A percentile compares a stretch with the other conserved stretches of the same genome.
Evolutionary conservation across 306 rosid species (phyloP).

Genomic region (Hippophae gyantsensis): DNA sequence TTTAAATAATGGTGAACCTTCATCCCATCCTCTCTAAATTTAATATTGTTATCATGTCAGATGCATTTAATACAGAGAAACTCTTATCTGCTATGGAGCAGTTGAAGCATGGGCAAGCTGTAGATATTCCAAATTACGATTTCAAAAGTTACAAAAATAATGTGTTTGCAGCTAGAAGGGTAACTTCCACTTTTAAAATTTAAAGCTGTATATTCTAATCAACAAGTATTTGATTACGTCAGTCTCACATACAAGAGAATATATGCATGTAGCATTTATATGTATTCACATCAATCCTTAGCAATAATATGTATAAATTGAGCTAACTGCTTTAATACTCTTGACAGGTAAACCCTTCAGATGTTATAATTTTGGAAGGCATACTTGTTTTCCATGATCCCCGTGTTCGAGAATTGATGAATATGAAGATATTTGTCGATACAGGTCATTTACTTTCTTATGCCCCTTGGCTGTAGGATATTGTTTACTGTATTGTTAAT

Average conservation of each 20-base stretch:
- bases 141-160: conserved; percentile 77
- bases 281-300: neutral
- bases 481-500: neutral
- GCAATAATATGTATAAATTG: neutral
- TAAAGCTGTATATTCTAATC: conserved; percentile 1
- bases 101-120: conserved; percentile 83
- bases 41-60: conserved; percentile 37
- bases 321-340: conserved; percentile 12
- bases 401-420: conserved; percentile 82
- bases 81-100: conserved; percentile 66
- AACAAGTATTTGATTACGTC: neutral
- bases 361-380: conserved; percentile 95
- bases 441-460: conserved; percentile 71
- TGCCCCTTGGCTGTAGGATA: conserved; percentile 3
- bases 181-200: conserved; percentile 22
- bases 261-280: neutral
- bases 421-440: conserved; percentile 99
- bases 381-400: conserved; percentile 95
- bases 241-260: neutral
- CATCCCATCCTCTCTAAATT: neutral
- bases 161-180: conserved; percentile 89
- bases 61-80: conserved; percentile 80
- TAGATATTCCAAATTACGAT: conserved; percentile 93
- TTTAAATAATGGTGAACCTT: neutral
- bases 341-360: conserved; percentile 85